These are phyloP conservation scores for Parafenestella ontariensis DNA, from an alignment of 2,329 filamentous ascomycete genomes.

Conservation along the genomic window DNA sequence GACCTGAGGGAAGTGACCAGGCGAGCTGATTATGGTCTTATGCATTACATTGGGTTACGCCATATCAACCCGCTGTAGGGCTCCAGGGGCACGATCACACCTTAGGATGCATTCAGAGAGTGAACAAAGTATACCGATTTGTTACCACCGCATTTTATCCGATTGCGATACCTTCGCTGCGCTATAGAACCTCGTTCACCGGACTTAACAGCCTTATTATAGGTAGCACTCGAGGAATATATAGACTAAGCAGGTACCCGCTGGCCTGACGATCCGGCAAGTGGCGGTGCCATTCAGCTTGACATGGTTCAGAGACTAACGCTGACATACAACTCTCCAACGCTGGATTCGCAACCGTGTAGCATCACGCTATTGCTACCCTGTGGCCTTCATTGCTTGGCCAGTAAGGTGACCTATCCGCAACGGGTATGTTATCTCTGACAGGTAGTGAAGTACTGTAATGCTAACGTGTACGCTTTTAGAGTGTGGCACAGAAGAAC, in stretches of 20 bases:
- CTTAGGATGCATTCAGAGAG: background rate
- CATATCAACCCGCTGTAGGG: no score
- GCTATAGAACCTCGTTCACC: background rate
- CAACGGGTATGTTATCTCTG: background rate
- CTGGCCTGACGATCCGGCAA: background rate
- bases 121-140: background rate
- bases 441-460: background rate
- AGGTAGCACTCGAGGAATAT: background rate
- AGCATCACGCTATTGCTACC: background rate
- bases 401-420: background rate
- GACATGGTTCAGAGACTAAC: background rate
- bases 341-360: background rate
- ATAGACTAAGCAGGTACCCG: background rate
- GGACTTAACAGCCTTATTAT: background rate
- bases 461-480: background rate
- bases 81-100: background rate
- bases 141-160: background rate
- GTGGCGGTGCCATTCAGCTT: background rate
- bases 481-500: background rate
- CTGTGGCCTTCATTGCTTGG: no score
- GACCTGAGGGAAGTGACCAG: slow-evolving; percentile 8
- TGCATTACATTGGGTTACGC: background rate
- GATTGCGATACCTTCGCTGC: background rate
- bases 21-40: background rate
- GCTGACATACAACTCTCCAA: background rate